phyloP scores from a whole-genome alignment of 163 green algal genomes.

The Volvox carteri region DNA sequence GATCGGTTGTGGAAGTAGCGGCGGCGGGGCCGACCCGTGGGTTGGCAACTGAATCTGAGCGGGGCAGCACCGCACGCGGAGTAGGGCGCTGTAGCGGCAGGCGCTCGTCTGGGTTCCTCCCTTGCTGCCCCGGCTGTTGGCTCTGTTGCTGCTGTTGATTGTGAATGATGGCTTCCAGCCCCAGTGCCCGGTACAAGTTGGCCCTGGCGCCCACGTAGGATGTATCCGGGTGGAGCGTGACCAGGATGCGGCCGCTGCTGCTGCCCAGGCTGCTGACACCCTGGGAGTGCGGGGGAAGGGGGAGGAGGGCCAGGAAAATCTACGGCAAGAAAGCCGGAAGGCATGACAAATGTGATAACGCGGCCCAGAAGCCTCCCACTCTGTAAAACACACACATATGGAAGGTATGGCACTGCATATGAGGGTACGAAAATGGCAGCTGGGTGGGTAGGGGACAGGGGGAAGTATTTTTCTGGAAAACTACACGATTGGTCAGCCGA shows the following conservation, averaged over 20 bases:
- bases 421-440: too few relatives aligned
- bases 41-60: background rate
- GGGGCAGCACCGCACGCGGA: background rate
- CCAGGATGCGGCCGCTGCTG: background rate
- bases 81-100: background rate
- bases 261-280: background rate
- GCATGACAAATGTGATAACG: too few relatives aligned
- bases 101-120: background rate
- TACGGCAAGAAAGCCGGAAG: too few relatives aligned
- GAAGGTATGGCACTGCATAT: too few relatives aligned
- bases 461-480: too few relatives aligned
- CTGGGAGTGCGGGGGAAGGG: background rate
- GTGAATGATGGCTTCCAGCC: background rate
- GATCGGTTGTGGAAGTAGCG: too few relatives aligned
- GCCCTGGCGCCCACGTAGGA: conserved; percentile 23
- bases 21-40: too few relatives aligned
- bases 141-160: background rate
- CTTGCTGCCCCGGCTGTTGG: background rate
- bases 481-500: too few relatives aligned
- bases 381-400: too few relatives aligned
- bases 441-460: too few relatives aligned
- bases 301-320: too few relatives aligned
- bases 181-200: conserved; percentile 34
- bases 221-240: conserved; percentile 45
- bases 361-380: too few relatives aligned